A percentile compares a stretch with the other conserved stretches of the same genome.
phyloP scores from a whole-genome alignment of 495 filamentous ascomycete genomes.

The Neurospora sp. region DNA sequence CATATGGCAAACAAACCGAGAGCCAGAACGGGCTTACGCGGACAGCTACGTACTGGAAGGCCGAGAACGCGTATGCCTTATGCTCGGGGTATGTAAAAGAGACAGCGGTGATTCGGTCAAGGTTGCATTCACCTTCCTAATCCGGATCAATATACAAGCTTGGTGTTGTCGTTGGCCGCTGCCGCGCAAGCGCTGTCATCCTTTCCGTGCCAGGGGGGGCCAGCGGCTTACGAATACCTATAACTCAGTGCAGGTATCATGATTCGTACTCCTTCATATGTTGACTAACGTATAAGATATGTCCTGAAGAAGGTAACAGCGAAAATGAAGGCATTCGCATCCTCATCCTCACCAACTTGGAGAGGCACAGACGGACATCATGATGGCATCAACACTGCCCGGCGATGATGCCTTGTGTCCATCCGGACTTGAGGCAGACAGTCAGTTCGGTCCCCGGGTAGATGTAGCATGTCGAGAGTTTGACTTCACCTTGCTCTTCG shows the following conservation, averaged over 20 bases:
- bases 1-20: background rate
- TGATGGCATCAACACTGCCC: background rate
- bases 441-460: constrained; percentile 20
- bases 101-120: background rate
- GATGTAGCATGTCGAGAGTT: constrained; percentile 20
- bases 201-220: background rate
- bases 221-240: background rate
- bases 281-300: background rate
- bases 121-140: background rate
- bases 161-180: background rate
- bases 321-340: background rate
- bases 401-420: background rate
- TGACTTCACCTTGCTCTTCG: constrained; percentile 29
- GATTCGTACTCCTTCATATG: background rate
- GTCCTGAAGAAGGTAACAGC: background rate
- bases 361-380: background rate
- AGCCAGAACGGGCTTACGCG: background rate
- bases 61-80: background rate
- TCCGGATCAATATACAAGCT: background rate
- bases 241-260: background rate
- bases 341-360: background rate
- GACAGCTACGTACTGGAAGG: background rate
- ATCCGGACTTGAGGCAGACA: background rate
- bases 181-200: background rate
- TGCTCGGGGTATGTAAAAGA: background rate